Conservation (phyloP, 1,139 yeast genomes). For the Yamadazyma atmosphaerica region DNA sequence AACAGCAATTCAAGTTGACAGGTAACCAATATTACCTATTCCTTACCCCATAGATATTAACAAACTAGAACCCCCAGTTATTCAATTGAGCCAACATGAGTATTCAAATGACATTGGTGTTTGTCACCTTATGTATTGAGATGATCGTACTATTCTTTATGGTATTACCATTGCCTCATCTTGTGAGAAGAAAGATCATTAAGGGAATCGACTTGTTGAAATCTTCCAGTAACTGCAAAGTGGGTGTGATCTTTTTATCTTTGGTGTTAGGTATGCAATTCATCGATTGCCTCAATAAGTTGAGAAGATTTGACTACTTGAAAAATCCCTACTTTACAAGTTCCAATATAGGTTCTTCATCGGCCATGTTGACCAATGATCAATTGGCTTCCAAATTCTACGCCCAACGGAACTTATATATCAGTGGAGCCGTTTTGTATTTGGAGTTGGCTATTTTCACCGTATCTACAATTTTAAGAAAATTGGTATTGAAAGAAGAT, state of each 20-base stretch:
- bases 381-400: constrained; percentile 59
- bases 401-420: constrained; percentile 69
- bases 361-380: constrained; percentile 30
- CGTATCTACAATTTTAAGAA: constrained; percentile 54
- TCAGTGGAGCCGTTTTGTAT: constrained; percentile 69
- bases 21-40: too few species aligned
- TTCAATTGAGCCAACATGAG: constrained; percentile 33
- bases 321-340: constrained; percentile 28
- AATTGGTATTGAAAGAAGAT: constrained; percentile 58
- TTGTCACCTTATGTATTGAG: constrained; percentile 50
- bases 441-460: constrained; percentile 59
- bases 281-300: constrained; percentile 56
- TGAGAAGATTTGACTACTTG: constrained; percentile 30
- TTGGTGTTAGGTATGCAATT: constrained; percentile 55
- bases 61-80: too few species aligned
- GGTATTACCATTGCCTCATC: constrained; percentile 63
- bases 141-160: constrained; percentile 53
- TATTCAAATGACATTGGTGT: constrained; percentile 46
- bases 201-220: constrained; percentile 33
- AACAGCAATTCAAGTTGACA: too few species aligned
- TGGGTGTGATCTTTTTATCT: constrained; percentile 48
- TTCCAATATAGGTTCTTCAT: constrained; percentile 7
- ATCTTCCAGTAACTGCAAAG: constrained; percentile 46
- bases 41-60: too few species aligned
- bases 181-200: constrained; percentile 49